These are phyloP conservation scores for Phylloporus sp. DNA, from an alignment of 768 basidiomycete genomes.

Conservation along the genomic window DNA sequence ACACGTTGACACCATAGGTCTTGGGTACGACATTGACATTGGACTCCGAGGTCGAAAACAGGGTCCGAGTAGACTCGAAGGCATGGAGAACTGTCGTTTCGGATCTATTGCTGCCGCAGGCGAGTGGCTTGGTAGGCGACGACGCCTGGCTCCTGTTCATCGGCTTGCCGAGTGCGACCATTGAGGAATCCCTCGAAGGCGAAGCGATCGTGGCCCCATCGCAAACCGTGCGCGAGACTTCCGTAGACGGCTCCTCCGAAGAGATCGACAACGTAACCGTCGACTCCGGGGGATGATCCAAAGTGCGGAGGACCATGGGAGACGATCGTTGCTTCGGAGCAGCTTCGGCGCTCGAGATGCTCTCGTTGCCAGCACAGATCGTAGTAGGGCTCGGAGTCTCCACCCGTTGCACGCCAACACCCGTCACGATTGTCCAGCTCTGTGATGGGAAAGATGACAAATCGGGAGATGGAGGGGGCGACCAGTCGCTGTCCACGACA, in stretches of 20 bases:
- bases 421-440: not conserved
- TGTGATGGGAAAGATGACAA: conserved; percentile 8
- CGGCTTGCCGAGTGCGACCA: not conserved
- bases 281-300: too few species aligned
- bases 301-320: too few species aligned
- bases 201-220: conserved; percentile 1
- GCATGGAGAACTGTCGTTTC: not conserved
- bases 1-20: not conserved
- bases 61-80: not conserved
- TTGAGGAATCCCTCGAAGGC: not conserved
- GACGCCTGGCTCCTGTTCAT: not conserved
- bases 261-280: too few species aligned
- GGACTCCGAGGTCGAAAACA: not conserved
- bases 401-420: not conserved
- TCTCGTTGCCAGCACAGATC: too few species aligned
- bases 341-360: too few species aligned
- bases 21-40: not conserved
- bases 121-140: not conserved
- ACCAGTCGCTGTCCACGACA: not conserved
- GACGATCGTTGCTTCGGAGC: too few species aligned
- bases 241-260: not conserved
- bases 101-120: not conserved
- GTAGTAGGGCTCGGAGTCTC: not conserved
- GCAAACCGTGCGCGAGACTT: not conserved
- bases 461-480: not conserved